Evolutionary conservation across 768 basidiomycete genomes (phyloP).

Genomic region (Pisolithus sp.): DNA sequence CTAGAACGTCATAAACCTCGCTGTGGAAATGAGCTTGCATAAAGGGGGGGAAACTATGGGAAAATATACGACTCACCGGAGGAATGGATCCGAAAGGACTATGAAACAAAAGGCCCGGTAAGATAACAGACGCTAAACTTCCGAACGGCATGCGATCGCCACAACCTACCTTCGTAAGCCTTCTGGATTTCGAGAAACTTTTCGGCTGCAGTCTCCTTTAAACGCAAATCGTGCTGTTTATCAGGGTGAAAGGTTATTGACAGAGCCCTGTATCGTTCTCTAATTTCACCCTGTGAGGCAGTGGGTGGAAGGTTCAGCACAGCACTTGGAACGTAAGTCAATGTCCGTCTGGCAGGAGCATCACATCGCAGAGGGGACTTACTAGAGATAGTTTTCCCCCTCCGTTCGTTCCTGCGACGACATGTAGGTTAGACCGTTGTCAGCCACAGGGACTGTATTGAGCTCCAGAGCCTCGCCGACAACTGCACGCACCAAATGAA

Average conservation of each 20-base stretch:
- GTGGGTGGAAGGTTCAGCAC: conserved; percentile 64
- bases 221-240: conserved; percentile 57
- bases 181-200: conserved; percentile 74
- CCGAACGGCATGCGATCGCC: neutral
- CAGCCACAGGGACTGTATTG: too few species aligned
- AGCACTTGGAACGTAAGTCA: conserved; percentile 33
- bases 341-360: conserved; percentile 1
- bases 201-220: conserved; percentile 53
- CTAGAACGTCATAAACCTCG: conserved; percentile 71
- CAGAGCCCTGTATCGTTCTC: conserved; percentile 64
- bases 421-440: conserved; percentile 6
- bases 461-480: neutral
- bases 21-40: conserved; percentile 29
- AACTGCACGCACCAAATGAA: neutral
- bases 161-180: conserved; percentile 65
- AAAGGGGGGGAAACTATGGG: conserved; percentile 1
- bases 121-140: neutral
- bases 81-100: conserved; percentile 70
- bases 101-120: conserved; percentile 5
- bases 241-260: conserved; percentile 84
- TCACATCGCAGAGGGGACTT: conserved; percentile 3
- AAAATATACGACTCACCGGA: conserved; percentile 40
- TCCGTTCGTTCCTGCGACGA: conserved; percentile 4
- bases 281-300: conserved; percentile 62
- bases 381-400: conserved; percentile 25